A percentile compares a stretch with the other conserved stretches of the same genome.
Conservation (phyloP, 164 flowering plant genomes). For the Stephania yunnanensis region DNA sequence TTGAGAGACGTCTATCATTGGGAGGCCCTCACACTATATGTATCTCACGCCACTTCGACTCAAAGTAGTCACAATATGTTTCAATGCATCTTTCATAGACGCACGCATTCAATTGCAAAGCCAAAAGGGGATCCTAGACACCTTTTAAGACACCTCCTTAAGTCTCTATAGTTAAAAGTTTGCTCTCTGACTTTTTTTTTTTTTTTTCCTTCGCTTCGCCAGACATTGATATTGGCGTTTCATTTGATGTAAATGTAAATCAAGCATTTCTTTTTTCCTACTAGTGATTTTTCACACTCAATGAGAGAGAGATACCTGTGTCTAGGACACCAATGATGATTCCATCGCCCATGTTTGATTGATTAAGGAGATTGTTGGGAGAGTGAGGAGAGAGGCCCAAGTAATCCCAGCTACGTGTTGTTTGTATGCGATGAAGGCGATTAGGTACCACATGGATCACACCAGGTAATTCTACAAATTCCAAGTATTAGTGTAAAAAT, state of each 20-base stretch:
- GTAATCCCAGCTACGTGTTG: constrained; percentile 48
- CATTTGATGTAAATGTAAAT: not conserved
- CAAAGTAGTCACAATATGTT: too few species aligned
- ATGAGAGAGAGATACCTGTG: not conserved
- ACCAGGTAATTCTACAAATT: constrained; percentile 23
- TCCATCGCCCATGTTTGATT: constrained; percentile 9
- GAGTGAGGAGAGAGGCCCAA: constrained; percentile 26
- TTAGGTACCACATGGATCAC: constrained; percentile 32
- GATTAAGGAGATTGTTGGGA: constrained; percentile 6
- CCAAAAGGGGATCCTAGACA: too few species aligned
- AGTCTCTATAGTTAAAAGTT: not conserved
- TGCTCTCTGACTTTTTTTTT: too few species aligned
- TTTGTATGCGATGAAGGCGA: constrained; percentile 22
- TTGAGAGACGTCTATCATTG: too few species aligned
- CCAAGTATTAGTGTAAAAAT: not conserved
- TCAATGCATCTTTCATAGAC: too few species aligned
- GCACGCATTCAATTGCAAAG: too few species aligned
- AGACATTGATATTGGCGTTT: not conserved
- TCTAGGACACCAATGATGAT: constrained; percentile 1
- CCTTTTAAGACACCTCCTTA: too few species aligned
- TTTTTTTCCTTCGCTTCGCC: too few species aligned
- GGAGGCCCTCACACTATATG: too few species aligned
- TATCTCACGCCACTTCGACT: too few species aligned
- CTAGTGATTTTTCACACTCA: not conserved
- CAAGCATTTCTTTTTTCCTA: not conserved